Evolutionary conservation across 2,329 filamentous ascomycete genomes (phyloP), one percentile per base, ranked within the genome.

Genomic region (Neobulgaria alba): DNA sequence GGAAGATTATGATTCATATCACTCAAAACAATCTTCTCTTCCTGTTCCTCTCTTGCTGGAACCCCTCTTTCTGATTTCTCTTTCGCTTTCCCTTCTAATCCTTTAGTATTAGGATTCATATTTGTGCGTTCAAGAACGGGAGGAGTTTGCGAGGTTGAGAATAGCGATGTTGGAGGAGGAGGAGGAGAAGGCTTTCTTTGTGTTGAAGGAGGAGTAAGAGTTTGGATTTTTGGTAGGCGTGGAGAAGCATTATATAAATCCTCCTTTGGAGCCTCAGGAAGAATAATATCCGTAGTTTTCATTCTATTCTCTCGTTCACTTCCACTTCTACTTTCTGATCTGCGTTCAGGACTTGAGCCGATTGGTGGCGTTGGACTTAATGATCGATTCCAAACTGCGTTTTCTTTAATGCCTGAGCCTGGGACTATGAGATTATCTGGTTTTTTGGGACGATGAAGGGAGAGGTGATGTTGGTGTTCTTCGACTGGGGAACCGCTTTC

Each of bases 181-280:
- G n/a, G n/a, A n/a, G n/a, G n/a, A n/a, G n/a, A n/a, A n/a, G n/a
- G n/a, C n/a, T n/a, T n/a, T n/a, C n/a, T n/a, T n/a, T n/a, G n/a
- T n/a, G n/a, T n/a, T n/a, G n/a, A n/a, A 7, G 23, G 23, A 7
- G 23, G 23, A 7, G 23, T 12, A 12, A 26, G 23, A 12, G 23
- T 26, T 7, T 7, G 7, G 12, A 26, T 10, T 15, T 48, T 46
- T 4, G 50, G 48, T 18, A 53, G 35, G 17, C 50, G 46, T 2
- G 63, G 61, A 17, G 55, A 59, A 12, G 61, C 59, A 23, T 58
- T 52, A 47, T 66, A 64, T 5, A 66, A 48, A 39, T 63, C 57
- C 5, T 62, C 58, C 16, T 33, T 48, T 14, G 45, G 39, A 17
- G 19, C 19, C 18, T 30, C 33, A n/a, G n/a, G n/a, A 7, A 35